These are phyloP conservation scores for Arthrocladium fulminans DNA, from an alignment of 2,329 filamentous ascomycete genomes.

Conservation along the genomic window DNA sequence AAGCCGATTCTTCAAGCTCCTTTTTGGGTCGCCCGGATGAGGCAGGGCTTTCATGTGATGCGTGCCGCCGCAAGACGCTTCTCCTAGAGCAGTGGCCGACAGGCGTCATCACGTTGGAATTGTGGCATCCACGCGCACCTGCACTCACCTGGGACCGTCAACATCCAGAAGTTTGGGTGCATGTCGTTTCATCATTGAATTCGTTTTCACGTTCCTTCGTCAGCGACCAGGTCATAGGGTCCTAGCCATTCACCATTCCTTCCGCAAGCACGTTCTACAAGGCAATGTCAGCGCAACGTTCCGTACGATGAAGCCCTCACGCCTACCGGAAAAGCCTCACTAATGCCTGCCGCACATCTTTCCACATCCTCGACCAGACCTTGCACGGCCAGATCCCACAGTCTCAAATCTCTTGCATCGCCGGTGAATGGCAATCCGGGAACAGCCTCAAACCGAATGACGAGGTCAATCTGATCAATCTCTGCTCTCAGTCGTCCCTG, in stretches of 20 bases:
- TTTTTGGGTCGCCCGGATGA: too few species aligned
- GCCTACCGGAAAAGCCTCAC: conserved; percentile 67
- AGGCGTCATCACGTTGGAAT: too few species aligned
- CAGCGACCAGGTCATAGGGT: neutral
- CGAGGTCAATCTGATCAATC: conserved; percentile 85
- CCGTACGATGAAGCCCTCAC: neutral
- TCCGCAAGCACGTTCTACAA: conserved; percentile 13
- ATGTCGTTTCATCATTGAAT: neutral
- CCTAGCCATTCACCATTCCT: conserved; percentile 3
- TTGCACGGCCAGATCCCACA: conserved; percentile 86
- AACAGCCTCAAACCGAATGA: conserved; percentile 78
- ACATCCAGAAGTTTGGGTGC: neutral
- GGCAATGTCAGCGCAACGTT: conserved; percentile 8
- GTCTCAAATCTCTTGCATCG: conserved; percentile 62
- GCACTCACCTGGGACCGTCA: too few species aligned
- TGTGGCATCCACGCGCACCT: neutral
- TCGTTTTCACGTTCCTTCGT: neutral
- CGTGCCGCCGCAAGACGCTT: too few species aligned
- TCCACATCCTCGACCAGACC: conserved; percentile 83
- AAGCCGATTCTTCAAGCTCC: too few species aligned
- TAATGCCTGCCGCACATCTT: conserved; percentile 69
- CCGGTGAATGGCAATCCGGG: conserved; percentile 56
- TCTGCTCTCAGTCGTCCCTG: conserved; percentile 77
- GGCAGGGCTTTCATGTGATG: too few species aligned
- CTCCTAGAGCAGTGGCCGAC: too few species aligned